These are phyloP conservation scores for Lepidium didymum DNA, from an alignment of 345 rosid genomes.

Conservation along the genomic window DNA sequence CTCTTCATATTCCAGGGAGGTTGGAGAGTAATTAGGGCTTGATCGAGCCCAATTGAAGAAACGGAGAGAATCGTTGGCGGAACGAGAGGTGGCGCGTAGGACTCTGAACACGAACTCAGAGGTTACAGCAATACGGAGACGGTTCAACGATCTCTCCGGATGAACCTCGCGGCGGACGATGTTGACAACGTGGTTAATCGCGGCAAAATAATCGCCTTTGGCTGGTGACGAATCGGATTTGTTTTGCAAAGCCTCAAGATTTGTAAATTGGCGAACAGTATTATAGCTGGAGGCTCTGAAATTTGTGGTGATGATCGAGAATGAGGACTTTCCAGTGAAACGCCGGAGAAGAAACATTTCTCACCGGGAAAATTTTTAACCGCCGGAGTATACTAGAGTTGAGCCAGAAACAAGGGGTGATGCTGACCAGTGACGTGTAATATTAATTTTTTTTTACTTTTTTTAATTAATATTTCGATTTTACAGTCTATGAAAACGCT, in stretches of 20 bases:
- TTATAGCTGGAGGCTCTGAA: background rate
- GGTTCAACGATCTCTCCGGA: slow-evolving; percentile 69
- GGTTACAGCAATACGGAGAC: slow-evolving; percentile 42
- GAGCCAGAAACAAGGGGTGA: background rate
- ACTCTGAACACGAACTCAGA: slow-evolving; percentile 82
- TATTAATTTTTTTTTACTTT: background rate
- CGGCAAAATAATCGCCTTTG: slow-evolving; percentile 69
- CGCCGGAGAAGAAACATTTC: slow-evolving; percentile 24
- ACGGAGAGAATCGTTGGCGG: slow-evolving; percentile 61
- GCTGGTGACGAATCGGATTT: slow-evolving; percentile 20
- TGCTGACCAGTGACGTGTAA: slow-evolving; percentile 7
- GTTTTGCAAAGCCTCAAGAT: slow-evolving; percentile 13
- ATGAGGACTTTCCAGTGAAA: background rate
- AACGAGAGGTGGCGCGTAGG: slow-evolving; percentile 65
- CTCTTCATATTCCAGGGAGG: slow-evolving; percentile 65
- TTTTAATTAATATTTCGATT: background rate
- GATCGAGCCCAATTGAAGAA: slow-evolving; percentile 88
- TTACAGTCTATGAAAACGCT: background rate
- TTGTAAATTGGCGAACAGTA: background rate
- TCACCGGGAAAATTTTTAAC: background rate
- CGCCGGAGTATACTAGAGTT: background rate
- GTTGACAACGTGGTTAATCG: slow-evolving; percentile 77
- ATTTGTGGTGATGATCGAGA: background rate
- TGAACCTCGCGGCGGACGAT: slow-evolving; percentile 69
- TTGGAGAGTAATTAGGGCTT: slow-evolving; percentile 46